A percentile compares a stretch with the other conserved stretches of the same genome.
Evolutionary conservation across 2,329 filamentous ascomycete species (phyloP).

Genomic region (Xylariaceae sp.): DNA sequence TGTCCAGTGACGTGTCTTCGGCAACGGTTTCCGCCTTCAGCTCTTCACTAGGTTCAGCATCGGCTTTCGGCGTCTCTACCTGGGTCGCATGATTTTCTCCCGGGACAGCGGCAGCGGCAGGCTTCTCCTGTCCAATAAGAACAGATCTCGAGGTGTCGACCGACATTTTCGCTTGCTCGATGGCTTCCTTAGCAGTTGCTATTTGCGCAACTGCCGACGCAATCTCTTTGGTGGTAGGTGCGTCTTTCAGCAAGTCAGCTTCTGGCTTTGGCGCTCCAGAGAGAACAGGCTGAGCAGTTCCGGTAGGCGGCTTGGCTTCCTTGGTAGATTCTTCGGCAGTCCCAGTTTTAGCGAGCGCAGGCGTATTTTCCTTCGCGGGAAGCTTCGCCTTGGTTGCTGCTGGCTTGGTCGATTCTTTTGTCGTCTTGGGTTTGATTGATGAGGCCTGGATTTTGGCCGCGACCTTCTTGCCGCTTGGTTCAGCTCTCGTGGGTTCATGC

Average conservation of each 20-base stretch:
- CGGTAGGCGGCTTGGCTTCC: slow-evolving; percentile 17
- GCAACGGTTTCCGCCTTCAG: not conserved
- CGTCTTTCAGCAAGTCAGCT: slow-evolving; percentile 1
- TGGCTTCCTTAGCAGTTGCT: slow-evolving; percentile 10
- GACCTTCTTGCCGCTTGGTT: slow-evolving; percentile 24
- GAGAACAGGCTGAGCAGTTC: slow-evolving; percentile 14
- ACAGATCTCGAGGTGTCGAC: slow-evolving; percentile 8
- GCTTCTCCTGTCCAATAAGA: not conserved
- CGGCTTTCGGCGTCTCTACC: not conserved
- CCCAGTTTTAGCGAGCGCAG: slow-evolving; percentile 19
- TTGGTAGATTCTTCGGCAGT: slow-evolving; percentile 19
- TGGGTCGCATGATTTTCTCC: not conserved
- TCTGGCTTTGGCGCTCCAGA: slow-evolving; percentile 16
- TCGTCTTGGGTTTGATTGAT: slow-evolving; percentile 20
- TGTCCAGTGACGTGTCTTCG: not conserved
- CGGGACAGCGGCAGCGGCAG: slow-evolving; percentile 5
- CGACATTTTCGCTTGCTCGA: slow-evolving; percentile 18
- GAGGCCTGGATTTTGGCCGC: slow-evolving; percentile 22
- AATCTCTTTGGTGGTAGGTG: slow-evolving; percentile 6
- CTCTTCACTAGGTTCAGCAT: not conserved
- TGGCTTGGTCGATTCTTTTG: slow-evolving; percentile 18
- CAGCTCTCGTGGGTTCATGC: slow-evolving; percentile 17
- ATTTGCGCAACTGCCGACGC: slow-evolving; percentile 4
- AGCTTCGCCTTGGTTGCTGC: slow-evolving; percentile 14
- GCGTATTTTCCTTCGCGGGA: slow-evolving; percentile 24